Conservation (phyloP, 495 filamentous ascomycete genomes). For the Beverwykella pulmonaria region DNA sequence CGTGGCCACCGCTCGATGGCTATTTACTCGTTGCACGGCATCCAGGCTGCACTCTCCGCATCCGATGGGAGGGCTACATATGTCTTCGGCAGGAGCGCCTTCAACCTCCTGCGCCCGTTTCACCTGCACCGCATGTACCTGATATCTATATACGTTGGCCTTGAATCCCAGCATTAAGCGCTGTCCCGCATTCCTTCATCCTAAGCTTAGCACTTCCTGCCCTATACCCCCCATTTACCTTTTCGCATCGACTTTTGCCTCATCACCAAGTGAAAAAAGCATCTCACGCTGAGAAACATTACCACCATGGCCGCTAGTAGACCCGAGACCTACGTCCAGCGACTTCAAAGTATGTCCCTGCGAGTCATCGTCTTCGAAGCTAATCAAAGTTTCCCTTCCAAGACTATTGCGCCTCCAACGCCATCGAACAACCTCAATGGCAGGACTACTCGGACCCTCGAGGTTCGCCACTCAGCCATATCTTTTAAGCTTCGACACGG, state of each 20-base stretch:
- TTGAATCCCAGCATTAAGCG: background rate
- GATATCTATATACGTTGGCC: conserved; percentile 8
- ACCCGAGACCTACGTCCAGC: conserved; percentile 11
- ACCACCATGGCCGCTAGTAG: background rate
- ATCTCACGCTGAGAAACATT: background rate
- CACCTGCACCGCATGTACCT: background rate
- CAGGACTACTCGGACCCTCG: conserved; percentile 34
- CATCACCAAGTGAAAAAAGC: background rate
- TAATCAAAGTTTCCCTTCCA: background rate
- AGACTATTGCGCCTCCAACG: conserved; percentile 24
- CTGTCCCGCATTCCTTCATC: conserved; percentile 1
- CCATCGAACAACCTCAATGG: conserved; percentile 24
- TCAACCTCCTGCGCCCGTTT: background rate
- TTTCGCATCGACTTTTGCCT: background rate
- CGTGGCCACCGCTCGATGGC: conserved; percentile 6
- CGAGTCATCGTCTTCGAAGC: background rate
- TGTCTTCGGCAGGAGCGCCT: conserved; percentile 6
- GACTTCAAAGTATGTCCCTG: conserved; percentile 12
- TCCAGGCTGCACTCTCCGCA: background rate
- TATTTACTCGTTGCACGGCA: conserved; percentile 8
- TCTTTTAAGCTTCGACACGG: background rate
- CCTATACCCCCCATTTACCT: background rate
- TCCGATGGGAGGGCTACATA: conserved; percentile 9
- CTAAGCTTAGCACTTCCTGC: background rate
- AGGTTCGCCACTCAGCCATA: conserved; percentile 5